phyloP scores from a whole-genome alignment of 2,329 filamentous ascomycete genomes.

The Cladosporium sp. region DNA sequence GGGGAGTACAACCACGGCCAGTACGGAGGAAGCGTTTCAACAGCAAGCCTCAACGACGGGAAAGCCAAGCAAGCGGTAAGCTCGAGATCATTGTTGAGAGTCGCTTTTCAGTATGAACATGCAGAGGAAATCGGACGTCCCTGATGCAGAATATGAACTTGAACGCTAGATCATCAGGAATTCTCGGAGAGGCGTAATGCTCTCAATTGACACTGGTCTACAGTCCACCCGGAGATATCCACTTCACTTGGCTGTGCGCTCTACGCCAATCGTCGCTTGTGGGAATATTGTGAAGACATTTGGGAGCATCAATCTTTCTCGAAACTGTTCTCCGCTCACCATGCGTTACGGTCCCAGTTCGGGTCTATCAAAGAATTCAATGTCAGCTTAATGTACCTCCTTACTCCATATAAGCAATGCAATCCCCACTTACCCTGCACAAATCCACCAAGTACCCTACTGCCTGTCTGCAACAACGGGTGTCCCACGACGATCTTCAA shows the following conservation, averaged over 20 bases:
- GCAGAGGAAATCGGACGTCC: too few species aligned
- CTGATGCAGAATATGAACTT: not conserved
- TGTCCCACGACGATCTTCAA: slow-evolving; percentile 60
- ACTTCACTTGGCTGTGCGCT: not conserved
- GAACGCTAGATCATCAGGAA: not conserved
- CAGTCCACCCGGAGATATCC: not conserved
- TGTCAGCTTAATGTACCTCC: too few species aligned
- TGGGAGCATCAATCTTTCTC: slow-evolving; percentile 15
- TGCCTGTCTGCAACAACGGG: slow-evolving; percentile 91
- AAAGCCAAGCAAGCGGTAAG: too few species aligned
- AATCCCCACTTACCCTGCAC: slow-evolving; percentile 67
- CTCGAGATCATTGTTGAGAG: too few species aligned
- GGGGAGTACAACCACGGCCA: too few species aligned
- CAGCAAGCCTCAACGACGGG: too few species aligned
- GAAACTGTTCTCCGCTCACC: slow-evolving; percentile 43
- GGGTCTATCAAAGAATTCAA: slow-evolving; percentile 50
- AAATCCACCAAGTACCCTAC: slow-evolving; percentile 91
- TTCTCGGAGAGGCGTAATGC: not conserved
- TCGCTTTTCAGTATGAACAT: too few species aligned
- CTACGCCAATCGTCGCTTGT: not conserved
- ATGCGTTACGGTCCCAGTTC: slow-evolving; percentile 86
- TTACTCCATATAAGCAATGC: too few species aligned
- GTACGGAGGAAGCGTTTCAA: too few species aligned
- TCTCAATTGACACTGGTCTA: not conserved
- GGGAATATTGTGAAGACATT: not conserved